These are phyloP conservation scores for Wickerhamomyces bovis DNA, from an alignment of 805 yeast species.

Conservation along the genomic window DNA sequence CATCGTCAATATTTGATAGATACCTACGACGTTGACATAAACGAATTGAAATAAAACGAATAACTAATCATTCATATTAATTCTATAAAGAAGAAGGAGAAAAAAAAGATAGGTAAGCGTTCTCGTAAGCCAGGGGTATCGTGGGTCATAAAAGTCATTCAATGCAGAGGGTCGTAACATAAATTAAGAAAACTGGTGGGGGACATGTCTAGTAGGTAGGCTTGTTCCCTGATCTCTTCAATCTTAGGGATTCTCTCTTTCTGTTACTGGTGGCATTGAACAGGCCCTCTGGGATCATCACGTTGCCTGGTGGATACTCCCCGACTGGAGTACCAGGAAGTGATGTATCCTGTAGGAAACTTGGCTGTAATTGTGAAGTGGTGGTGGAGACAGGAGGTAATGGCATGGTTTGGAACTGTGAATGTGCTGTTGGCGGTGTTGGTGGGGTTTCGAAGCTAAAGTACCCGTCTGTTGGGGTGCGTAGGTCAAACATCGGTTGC, in stretches of 20 bases:
- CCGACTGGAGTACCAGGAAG: constrained; percentile 1
- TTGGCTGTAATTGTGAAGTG: constrained; percentile 13
- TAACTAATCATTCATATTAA: not conserved
- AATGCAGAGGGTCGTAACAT: not conserved
- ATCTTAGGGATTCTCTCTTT: constrained; percentile 45
- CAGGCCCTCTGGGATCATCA: constrained; percentile 19
- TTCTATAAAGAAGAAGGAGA: not conserved
- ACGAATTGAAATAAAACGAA: not conserved
- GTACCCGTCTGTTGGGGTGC: constrained; percentile 20
- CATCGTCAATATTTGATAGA: not conserved
- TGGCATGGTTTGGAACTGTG: constrained; percentile 1
- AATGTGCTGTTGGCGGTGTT: constrained; percentile 3
- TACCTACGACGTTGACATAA: not conserved
- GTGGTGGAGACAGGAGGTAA: not conserved
- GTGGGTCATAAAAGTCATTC: not conserved
- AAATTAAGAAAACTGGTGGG: not conserved
- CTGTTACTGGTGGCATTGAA: constrained; percentile 43
- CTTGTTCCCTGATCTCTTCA: constrained; percentile 35
- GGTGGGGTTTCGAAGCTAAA: constrained; percentile 22
- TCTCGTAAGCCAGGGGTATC: not conserved
- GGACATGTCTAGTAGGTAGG: not conserved
- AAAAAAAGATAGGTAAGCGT: too few species aligned
- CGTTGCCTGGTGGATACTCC: constrained; percentile 3
- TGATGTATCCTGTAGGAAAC: constrained; percentile 13
- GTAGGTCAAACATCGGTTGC: constrained; percentile 12